Base-by-base conservation (phyloP, 305 asterid species). In the Coffea humblotiana region DNA sequence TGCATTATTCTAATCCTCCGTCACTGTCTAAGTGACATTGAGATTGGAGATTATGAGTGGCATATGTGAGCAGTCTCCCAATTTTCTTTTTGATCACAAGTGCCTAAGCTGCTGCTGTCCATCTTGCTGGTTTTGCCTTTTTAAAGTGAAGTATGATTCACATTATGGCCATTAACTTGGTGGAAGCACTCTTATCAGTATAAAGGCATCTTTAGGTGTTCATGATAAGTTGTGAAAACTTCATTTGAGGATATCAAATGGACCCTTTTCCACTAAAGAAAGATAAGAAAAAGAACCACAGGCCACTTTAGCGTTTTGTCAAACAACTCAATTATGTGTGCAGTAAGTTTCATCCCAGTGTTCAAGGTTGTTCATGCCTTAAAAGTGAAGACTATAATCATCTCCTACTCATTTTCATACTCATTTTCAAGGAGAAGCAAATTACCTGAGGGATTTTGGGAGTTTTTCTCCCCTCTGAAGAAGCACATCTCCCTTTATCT, bases 401-500 rank as follows among this genome's bases (percentile, higher is more conserved):
- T 6, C 51, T 45, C 45, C 66, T 47, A 19, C 64, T 48, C 8
- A 48, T 32, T 51, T 51, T 4, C n/a, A 79, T 47, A 19, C 64
- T 48, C 8, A 48, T 32, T 51, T 51, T 4, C n/a, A 79, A 23
- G 47, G 45, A 66, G 6, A 64, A 54, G 10, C 15, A 60, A 64
- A 3, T 35, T 35, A 48, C 35, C 61, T 45, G 27, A 35, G 49
- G 63, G 25, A 3, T 58, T 21, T 23, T 40, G 11, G 10, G 49
- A 21, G 70, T 58, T 40, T 75, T n/a, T n/a, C 78, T 75, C 45
- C 25, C 78, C 70, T 74, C 35, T 21, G n/a, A 27, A 47, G n/a
- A 67, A 77, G 49, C 49, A 47, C 67, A 12, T 37, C 21, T 56
- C 10, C 10, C 78, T 75, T 16, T 56, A 25, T 74, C n/a, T 76